A percentile compares a stretch with the other conserved stretches of the same genome.
Evolutionary conservation across 2,329 filamentous ascomycete species (phyloP).

Genomic region (Hypoxylon sp.): DNA sequence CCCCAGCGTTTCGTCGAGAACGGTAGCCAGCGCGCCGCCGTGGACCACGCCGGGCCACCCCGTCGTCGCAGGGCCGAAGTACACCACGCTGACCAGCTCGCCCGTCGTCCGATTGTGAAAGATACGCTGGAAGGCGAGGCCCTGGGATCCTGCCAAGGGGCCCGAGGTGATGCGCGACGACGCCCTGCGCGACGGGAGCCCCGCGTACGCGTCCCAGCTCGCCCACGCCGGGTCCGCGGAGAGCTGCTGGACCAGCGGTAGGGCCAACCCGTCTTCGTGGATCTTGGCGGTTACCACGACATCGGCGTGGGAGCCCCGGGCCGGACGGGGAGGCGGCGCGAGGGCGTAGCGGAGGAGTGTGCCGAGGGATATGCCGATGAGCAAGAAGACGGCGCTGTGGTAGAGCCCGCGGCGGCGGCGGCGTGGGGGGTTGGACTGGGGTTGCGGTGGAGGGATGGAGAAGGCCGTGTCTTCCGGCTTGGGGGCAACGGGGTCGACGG

Average conservation of each 20-base stretch:
- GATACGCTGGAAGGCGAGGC: conserved; percentile 66
- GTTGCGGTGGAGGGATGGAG: conserved; percentile 13
- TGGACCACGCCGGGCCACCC: conserved; percentile 81
- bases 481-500: background rate
- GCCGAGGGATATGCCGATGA: conserved; percentile 56
- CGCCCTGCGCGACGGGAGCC: conserved; percentile 5
- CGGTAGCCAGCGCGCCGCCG: conserved; percentile 75
- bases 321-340: conserved; percentile 57
- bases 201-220: conserved; percentile 58
- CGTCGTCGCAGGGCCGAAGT: conserved; percentile 71
- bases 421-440: conserved; percentile 35
- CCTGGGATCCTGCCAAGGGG: conserved; percentile 56
- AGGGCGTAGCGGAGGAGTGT: conserved; percentile 55
- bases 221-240: conserved; percentile 57
- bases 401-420: conserved; percentile 45
- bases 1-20: conserved; percentile 77
- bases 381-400: conserved; percentile 54
- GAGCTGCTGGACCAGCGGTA: conserved; percentile 62
- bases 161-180: conserved; percentile 54
- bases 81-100: conserved; percentile 72
- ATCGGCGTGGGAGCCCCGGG: conserved; percentile 57
- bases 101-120: conserved; percentile 72
- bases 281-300: conserved; percentile 55
- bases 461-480: conserved; percentile 23
- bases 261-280: conserved; percentile 55